Evolutionary conservation across 2,329 filamentous ascomycete species (phyloP).

Genomic region (Fusarium bulbicola): DNA sequence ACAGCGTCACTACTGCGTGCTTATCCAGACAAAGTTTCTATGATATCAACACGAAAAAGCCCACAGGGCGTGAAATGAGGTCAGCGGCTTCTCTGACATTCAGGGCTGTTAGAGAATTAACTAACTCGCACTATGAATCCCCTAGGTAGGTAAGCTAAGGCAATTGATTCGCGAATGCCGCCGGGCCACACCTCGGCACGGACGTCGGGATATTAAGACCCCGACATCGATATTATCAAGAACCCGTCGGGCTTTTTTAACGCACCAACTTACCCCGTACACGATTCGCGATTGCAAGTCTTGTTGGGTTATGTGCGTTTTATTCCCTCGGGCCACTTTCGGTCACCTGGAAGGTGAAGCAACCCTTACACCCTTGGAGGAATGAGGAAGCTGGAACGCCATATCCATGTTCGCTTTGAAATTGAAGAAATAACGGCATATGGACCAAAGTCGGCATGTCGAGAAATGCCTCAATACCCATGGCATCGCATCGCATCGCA

Average conservation of each 20-base stretch:
- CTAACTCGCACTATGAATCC: neutral
- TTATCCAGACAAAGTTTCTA: neutral
- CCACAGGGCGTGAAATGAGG: constrained; percentile 3
- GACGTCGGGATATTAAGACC: no score
- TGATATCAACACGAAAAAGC: neutral
- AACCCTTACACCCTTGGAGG: neutral
- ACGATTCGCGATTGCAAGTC: neutral
- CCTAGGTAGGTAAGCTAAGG: no score
- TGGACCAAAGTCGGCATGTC: constrained; percentile 22
- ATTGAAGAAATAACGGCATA: constrained; percentile 12
- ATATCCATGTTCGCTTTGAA: constrained; percentile 2
- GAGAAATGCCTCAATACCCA: constrained; percentile 37
- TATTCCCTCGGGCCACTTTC: constrained; percentile 1
- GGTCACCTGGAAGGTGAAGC: neutral
- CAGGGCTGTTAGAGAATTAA: constrained; percentile 7
- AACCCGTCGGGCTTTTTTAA: constrained; percentile 8
- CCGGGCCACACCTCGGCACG: no score
- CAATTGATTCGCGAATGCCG: no score
- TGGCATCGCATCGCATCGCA: neutral
- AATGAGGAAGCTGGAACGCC: neutral
- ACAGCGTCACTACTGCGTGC: neutral
- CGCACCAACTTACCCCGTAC: neutral
- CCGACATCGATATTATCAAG: constrained; percentile 21
- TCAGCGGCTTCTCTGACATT: constrained; percentile 7
- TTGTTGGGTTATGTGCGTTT: constrained; percentile 1